Conservation (phyloP, 2,329 filamentous ascomycete species). For the Microcyclospora tardicrescens region DNA sequence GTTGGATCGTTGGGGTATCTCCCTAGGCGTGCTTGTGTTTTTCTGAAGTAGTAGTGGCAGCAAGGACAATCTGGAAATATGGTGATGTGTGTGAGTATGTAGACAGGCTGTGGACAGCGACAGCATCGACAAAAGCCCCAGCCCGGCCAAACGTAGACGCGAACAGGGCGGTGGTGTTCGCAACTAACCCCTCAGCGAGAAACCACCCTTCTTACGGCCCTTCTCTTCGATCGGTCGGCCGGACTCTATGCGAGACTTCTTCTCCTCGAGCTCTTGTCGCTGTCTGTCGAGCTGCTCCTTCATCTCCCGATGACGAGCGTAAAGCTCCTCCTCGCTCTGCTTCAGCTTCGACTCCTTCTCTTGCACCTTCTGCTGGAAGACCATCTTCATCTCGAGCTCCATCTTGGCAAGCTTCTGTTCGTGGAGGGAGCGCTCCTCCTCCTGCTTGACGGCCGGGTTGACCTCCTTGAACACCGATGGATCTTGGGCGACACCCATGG, state of each 20-base stretch:
- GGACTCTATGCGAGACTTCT: slow-evolving; percentile 91
- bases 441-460: slow-evolving; percentile 99
- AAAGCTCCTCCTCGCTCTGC: slow-evolving; percentile 97
- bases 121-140: neutral
- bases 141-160: neutral
- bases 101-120: neutral
- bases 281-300: slow-evolving; percentile 98
- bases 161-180: neutral
- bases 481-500: slow-evolving; percentile 97
- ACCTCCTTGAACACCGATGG: slow-evolving; percentile 99
- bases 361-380: slow-evolving; percentile 99
- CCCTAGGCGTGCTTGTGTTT: too few species aligned
- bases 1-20: too few species aligned
- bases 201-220: slow-evolving; percentile 88
- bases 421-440: slow-evolving; percentile 94
- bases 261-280: slow-evolving; percentile 90
- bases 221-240: slow-evolving; percentile 94
- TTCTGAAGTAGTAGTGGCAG: too few species aligned
- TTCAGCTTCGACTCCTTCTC: slow-evolving; percentile 99
- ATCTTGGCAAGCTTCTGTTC: slow-evolving; percentile 99
- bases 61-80: too few species aligned
- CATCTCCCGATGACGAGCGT: slow-evolving; percentile 97
- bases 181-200: slow-evolving; percentile 62
- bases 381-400: slow-evolving; percentile 99
- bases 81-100: neutral